phyloP scores from a whole-genome alignment of 2,329 filamentous ascomycete genomes.

The Colletotrichum musicola region DNA sequence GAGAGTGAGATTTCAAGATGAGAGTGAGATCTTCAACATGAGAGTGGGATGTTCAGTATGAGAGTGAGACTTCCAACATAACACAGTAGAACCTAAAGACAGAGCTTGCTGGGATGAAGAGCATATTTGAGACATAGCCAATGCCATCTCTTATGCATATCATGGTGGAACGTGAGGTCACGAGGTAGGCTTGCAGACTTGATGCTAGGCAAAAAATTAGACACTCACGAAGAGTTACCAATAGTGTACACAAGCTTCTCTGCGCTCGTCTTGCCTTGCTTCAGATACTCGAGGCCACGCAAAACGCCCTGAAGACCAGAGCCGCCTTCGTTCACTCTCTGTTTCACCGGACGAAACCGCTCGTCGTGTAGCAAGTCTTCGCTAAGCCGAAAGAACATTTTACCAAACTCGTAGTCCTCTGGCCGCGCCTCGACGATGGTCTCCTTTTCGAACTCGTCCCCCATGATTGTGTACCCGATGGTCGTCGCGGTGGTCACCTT shows the following conservation, averaged over 20 bases:
- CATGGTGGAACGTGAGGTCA: background rate
- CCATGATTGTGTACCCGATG: constrained; percentile 56
- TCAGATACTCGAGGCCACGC: constrained; percentile 25
- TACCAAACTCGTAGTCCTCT: constrained; percentile 52
- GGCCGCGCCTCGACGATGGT: constrained; percentile 41
- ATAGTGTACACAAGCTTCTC: constrained; percentile 61
- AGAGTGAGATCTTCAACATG: no score
- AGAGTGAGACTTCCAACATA: no score
- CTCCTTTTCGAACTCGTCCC: constrained; percentile 48
- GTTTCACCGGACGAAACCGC: constrained; percentile 50
- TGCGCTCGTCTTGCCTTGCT: constrained; percentile 52
- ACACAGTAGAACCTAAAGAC: no score
- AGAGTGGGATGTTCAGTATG: no score
- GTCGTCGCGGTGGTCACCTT: constrained; percentile 48
- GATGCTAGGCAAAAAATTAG: no score
- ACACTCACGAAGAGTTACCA: background rate
- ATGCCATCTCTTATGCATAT: no score
- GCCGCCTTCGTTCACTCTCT: constrained; percentile 46
- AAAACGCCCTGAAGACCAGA: constrained; percentile 52
- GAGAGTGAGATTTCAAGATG: no score
- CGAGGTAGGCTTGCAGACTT: background rate
- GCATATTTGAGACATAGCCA: no score
- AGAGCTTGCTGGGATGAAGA: no score
- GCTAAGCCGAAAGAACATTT: constrained; percentile 52
- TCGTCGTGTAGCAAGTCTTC: constrained; percentile 50